Percentiles rank a stretch among this genome's conserved stretches.
phyloP scores from a whole-genome alignment of 176 grass and related monocot genomes.

The Oryza nivara region DNA sequence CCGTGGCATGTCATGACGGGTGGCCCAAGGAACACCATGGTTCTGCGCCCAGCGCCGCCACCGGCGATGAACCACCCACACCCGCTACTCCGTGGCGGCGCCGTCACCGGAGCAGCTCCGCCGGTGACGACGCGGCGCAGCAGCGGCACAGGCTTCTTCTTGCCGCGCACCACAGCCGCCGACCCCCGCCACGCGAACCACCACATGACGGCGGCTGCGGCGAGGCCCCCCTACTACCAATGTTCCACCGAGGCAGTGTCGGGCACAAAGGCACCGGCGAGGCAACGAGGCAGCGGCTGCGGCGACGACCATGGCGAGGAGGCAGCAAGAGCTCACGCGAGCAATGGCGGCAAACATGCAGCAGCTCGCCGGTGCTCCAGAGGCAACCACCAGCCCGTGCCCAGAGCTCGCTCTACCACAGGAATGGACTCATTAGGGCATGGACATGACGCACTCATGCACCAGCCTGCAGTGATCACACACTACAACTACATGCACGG shows the following conservation, averaged over 20 bases:
- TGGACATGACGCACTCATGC: background rate
- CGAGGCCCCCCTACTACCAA: background rate
- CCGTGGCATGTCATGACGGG: background rate
- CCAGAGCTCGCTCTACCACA: background rate
- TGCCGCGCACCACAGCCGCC: background rate
- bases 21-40: background rate
- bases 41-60: background rate
- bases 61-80: background rate
- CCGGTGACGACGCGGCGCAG: background rate
- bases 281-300: background rate
- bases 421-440: background rate
- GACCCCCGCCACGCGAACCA: too few species aligned
- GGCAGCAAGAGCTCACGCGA: background rate
- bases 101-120: background rate
- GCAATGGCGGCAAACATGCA: background rate
- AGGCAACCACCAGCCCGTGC: background rate
- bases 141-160: constrained; percentile 6
- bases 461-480: too few species aligned
- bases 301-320: background rate
- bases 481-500: background rate
- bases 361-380: background rate
- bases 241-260: background rate
- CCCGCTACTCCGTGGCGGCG: background rate
- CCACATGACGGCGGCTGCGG: background rate
- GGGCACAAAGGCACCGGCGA: background rate